These are phyloP conservation scores for Pythium phragmitis DNA, from an alignment of 352 stramenopile species.

Conservation along the genomic window DNA sequence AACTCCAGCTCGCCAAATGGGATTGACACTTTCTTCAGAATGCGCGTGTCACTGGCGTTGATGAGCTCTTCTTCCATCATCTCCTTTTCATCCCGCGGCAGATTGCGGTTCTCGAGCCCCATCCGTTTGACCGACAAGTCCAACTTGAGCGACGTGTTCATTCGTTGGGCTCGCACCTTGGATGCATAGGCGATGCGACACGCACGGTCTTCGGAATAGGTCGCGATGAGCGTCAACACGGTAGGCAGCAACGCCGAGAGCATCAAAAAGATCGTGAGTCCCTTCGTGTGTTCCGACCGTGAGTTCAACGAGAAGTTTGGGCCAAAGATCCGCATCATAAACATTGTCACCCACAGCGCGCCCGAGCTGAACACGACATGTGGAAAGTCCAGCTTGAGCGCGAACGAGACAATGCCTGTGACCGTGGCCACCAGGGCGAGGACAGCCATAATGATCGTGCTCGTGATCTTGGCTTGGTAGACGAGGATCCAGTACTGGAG, in stretches of 20 bases:
- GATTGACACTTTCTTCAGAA: slow-evolving; percentile 70
- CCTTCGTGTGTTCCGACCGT: slow-evolving; percentile 36
- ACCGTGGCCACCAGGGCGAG: slow-evolving; percentile 59
- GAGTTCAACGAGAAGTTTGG: slow-evolving; percentile 56
- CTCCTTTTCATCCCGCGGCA: slow-evolving; percentile 58
- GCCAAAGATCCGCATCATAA: slow-evolving; percentile 42
- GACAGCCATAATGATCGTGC: slow-evolving; percentile 63
- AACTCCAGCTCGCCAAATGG: slow-evolving; percentile 73
- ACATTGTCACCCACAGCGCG: slow-evolving; percentile 57
- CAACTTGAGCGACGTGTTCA: slow-evolving; percentile 82
- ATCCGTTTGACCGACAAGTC: slow-evolving; percentile 74
- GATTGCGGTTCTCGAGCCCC: slow-evolving; percentile 62
- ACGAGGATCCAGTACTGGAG: slow-evolving; percentile 61
- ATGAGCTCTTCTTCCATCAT: slow-evolving; percentile 50
- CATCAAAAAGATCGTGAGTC: slow-evolving; percentile 59
- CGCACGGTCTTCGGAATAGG: slow-evolving; percentile 74
- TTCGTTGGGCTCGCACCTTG: slow-evolving; percentile 69
- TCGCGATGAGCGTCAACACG: slow-evolving; percentile 63
- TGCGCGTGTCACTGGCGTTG: slow-evolving; percentile 45
- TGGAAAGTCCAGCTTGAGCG: slow-evolving; percentile 77
- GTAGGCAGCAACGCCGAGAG: slow-evolving; percentile 65
- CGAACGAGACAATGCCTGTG: slow-evolving; percentile 64
- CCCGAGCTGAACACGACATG: slow-evolving; percentile 61
- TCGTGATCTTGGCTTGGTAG: slow-evolving; percentile 61
- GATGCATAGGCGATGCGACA: slow-evolving; percentile 68